A percentile compares a stretch with the other conserved stretches of the same genome.
These are phyloP conservation scores for Thyridium curvatum DNA, from an alignment of 2,329 filamentous ascomycete species.

Conservation along the genomic window DNA sequence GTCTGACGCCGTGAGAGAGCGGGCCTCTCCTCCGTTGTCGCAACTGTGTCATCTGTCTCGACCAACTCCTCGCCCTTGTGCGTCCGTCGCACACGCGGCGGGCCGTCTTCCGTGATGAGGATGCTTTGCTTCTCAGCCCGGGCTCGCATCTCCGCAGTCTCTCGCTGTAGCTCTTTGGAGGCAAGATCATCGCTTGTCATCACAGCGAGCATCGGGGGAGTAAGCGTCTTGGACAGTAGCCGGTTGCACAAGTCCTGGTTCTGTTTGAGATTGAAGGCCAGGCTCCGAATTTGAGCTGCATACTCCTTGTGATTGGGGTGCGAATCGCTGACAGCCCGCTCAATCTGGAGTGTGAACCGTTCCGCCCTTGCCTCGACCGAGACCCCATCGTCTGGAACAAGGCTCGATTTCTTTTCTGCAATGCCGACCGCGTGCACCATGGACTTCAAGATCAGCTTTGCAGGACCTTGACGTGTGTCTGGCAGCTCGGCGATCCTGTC, in stretches of 20 bases:
- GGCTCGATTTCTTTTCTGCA: constrained; percentile 60
- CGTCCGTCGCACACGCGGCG: constrained; percentile 75
- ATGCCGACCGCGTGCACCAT: constrained; percentile 60
- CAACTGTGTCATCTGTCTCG: constrained; percentile 55
- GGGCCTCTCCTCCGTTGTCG: constrained; percentile 26
- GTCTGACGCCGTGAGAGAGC: constrained; percentile 27
- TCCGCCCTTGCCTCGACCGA: constrained; percentile 60
- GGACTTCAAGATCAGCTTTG: constrained; percentile 63
- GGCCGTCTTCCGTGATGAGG: constrained; percentile 67
- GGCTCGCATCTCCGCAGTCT: constrained; percentile 71
- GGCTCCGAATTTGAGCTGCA: constrained; percentile 61
- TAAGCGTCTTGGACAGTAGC: constrained; percentile 66
- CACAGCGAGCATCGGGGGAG: constrained; percentile 69
- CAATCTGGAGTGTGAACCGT: constrained; percentile 70
- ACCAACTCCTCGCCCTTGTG: constrained; percentile 94
- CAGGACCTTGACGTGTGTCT: constrained; percentile 59
- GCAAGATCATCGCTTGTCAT: constrained; percentile 92
- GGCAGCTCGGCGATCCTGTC: constrained; percentile 49
- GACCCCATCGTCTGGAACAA: constrained; percentile 56
- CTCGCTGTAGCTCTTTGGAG: constrained; percentile 77
- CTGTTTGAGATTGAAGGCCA: constrained; percentile 83
- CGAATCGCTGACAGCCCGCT: constrained; percentile 59
- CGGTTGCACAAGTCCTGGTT: constrained; percentile 74
- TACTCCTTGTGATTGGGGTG: constrained; percentile 48
- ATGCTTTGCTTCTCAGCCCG: constrained; percentile 79